Conservation (phyloP, 1,284 basidiomycete species). For the Sporisorium reilianum region DNA sequence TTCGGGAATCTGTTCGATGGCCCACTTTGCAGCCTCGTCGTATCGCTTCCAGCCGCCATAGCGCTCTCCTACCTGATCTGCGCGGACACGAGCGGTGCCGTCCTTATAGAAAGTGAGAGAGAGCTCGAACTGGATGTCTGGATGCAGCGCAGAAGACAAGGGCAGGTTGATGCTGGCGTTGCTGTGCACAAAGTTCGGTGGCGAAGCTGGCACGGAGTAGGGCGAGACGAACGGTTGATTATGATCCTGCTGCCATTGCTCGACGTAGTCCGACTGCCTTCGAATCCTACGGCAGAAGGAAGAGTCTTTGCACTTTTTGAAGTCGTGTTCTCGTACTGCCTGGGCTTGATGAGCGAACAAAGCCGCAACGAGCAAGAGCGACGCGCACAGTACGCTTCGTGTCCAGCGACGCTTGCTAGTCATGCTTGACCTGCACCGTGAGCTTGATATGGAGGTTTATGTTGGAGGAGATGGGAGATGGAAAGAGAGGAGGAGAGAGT, state of each 20-base stretch:
- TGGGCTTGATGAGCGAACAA: constrained; percentile 19
- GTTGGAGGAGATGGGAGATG: background rate
- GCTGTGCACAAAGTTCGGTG: constrained; percentile 28
- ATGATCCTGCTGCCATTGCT: constrained; percentile 43
- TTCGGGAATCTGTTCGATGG: constrained; percentile 55
- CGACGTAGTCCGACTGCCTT: constrained; percentile 57
- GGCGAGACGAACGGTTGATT: constrained; percentile 51
- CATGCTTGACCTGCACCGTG: constrained; percentile 7
- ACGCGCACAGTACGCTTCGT: constrained; percentile 25
- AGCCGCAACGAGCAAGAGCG: constrained; percentile 15
- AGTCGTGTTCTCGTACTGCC: constrained; percentile 56
- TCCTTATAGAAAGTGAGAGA: constrained; percentile 59
- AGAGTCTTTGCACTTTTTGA: constrained; percentile 67
- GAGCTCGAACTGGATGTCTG: constrained; percentile 60
- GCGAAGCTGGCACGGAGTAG: constrained; percentile 43
- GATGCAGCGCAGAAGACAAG: constrained; percentile 59
- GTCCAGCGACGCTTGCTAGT: constrained; percentile 15
- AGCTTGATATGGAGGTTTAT: background rate
- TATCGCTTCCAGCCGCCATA: constrained; percentile 63
- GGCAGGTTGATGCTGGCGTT: constrained; percentile 45
- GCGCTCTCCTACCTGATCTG: constrained; percentile 60
- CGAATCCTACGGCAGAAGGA: constrained; percentile 67
- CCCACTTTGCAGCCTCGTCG: constrained; percentile 62
- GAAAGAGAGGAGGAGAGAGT: background rate
- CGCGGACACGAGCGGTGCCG: constrained; percentile 61